Evolutionary conservation across 2,329 filamentous ascomycete genomes (phyloP), one percentile per base, ranked within the genome.

Genomic region (Stachybotrys chartarum): DNA sequence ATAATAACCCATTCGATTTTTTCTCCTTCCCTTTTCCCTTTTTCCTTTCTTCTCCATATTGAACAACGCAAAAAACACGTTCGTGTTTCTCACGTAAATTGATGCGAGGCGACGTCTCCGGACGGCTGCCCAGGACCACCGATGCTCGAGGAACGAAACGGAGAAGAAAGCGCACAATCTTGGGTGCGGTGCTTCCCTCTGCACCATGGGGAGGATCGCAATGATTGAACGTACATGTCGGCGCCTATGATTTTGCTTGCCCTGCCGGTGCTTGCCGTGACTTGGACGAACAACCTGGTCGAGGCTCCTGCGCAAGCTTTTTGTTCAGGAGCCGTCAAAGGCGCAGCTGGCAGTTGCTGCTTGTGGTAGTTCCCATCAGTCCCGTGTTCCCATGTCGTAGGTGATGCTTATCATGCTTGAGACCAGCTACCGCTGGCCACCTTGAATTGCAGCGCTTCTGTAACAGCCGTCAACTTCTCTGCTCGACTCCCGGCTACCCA

Each of bases 111-210:
- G 70, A 10, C 68, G 67, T 67, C 61, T 64, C 60, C 60, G 64
- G 60, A 64, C 67, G 65, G 35, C 35, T 64, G 63, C 72, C 77
- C 77, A 80, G 57, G 78, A 80, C 77, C 75, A 62, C 58, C 57
- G 63, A 77, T 73, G 66, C 68, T 67, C 64, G 70, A 72, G 75
- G 69, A 72, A 70, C 65, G 77, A 74, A 75, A 80, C 75, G 78
- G 72, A 80, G 78, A 80, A 68, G 59, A 75, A 78, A 70, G 65
- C 76, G 78, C 74, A 75, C 77, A 79, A 79, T 80, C 78, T 80
- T 80, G 78, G 78, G 78, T 80, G 78, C 78, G 78, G 76, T 80
- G 78, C 73, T 79, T 72, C 72, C 70, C 75, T 71, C 75, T 71
- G 70, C 66, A 66, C 57, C 54, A 69, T 80, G 78, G 72, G 76